A percentile compares a stretch with the other conserved stretches of the same genome.
These are phyloP conservation scores for Hypomontagnella monticulosa DNA, from an alignment of 495 filamentous ascomycete species.

Conservation along the genomic window DNA sequence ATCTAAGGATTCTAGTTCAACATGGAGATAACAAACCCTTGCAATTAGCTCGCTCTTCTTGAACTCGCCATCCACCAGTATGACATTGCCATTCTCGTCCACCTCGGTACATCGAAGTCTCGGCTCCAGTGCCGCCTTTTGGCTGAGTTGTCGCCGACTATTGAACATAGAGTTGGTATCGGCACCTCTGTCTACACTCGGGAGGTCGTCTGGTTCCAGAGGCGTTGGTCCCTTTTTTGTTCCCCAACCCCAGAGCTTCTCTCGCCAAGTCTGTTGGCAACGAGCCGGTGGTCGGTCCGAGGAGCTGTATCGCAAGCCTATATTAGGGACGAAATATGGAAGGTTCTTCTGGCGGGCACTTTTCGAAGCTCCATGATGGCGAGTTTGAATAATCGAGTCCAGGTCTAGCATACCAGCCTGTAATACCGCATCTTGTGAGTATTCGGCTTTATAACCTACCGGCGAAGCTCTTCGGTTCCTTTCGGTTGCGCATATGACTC, in stretches of 20 bases:
- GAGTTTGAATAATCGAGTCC: conserved; percentile 53
- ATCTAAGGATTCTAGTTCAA: conserved; percentile 1
- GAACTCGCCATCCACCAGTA: conserved; percentile 94
- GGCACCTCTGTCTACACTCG: conserved; percentile 59
- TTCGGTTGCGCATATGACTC: conserved; percentile 37
- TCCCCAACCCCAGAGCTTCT: conserved; percentile 62
- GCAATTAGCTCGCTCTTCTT: conserved; percentile 96
- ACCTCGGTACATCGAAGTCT: conserved; percentile 93
- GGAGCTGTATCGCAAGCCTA: conserved; percentile 48
- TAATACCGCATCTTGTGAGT: conserved; percentile 40
- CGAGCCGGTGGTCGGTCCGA: conserved; percentile 51
- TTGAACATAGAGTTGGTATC: conserved; percentile 62
- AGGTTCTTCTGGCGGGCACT: conserved; percentile 18
- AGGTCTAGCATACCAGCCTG: conserved; percentile 57
- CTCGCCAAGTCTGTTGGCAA: conserved; percentile 61
- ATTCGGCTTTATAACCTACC: neutral
- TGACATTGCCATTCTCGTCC: conserved; percentile 91
- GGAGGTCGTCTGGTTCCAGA: conserved; percentile 62
- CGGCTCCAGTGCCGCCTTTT: conserved; percentile 80
- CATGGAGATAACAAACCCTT: conserved; percentile 68
- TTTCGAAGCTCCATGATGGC: conserved; percentile 9
- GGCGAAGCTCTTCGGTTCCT: conserved; percentile 29
- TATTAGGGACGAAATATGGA: conserved; percentile 22
- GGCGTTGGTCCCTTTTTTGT: conserved; percentile 46
- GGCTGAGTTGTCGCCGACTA: conserved; percentile 68